A percentile compares a stretch with the other conserved stretches of the same genome.
Evolutionary conservation across 495 filamentous ascomycete genomes (phyloP).

Genomic region (Tuber indicum): DNA sequence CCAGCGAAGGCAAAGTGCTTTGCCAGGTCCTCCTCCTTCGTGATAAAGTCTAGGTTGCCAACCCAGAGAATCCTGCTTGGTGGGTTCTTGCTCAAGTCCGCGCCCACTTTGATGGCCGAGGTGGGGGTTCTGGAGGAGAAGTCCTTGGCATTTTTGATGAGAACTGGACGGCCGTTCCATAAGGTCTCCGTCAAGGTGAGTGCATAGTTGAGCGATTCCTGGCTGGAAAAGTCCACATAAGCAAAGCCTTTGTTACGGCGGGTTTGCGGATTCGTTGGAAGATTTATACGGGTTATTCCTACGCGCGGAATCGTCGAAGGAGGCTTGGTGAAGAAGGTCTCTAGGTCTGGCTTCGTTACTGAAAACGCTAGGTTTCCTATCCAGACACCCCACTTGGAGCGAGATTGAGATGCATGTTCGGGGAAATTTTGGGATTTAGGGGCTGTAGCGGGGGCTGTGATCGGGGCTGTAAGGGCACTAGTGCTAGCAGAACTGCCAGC

Average conservation of each 20-base stretch:
- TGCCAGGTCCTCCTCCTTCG: slow-evolving; percentile 69
- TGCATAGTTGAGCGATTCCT: slow-evolving; percentile 61
- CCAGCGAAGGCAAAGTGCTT: slow-evolving; percentile 80
- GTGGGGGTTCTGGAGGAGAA: slow-evolving; percentile 67
- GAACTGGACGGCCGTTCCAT: slow-evolving; percentile 63
- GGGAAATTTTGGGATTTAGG: slow-evolving; percentile 39
- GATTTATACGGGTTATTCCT: slow-evolving; percentile 72
- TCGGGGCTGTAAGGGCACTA: slow-evolving; percentile 43
- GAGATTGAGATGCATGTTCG: slow-evolving; percentile 43
- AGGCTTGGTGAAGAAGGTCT: slow-evolving; percentile 62
- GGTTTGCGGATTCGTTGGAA: slow-evolving; percentile 53
- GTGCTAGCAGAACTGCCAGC: slow-evolving; percentile 39
- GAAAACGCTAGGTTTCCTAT: slow-evolving; percentile 87
- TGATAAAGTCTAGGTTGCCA: slow-evolving; percentile 81
- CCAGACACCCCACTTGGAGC: slow-evolving; percentile 81
- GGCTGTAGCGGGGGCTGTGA: slow-evolving; percentile 42
- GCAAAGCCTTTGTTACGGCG: slow-evolving; percentile 78
- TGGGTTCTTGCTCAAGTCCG: slow-evolving; percentile 50
- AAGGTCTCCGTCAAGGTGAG: slow-evolving; percentile 74
- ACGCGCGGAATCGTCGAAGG: slow-evolving; percentile 53
- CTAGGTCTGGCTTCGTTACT: slow-evolving; percentile 63
- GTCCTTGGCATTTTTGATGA: slow-evolving; percentile 85
- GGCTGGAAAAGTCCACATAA: slow-evolving; percentile 81
- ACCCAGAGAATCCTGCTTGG: slow-evolving; percentile 79
- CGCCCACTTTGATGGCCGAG: slow-evolving; percentile 38